Percentiles rank a stretch among this genome's conserved stretches.
Conservation (phyloP, 2,329 filamentous ascomycete species). For the Metarhizium rileyi region DNA sequence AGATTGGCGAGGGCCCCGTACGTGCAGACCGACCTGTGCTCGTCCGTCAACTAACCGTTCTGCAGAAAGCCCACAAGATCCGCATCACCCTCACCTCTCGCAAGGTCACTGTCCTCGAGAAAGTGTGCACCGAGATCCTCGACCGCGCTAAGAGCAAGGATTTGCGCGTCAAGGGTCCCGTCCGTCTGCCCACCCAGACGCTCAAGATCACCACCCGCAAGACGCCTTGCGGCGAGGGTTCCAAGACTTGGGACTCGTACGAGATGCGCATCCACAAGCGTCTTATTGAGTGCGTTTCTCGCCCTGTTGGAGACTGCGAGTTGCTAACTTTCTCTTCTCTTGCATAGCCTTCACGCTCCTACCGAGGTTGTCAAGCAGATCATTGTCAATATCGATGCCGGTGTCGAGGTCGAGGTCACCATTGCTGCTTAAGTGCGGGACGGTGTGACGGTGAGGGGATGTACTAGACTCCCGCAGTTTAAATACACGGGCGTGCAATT, state of each 20-base stretch:
- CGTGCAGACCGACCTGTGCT: conserved; percentile 23
- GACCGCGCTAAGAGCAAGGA: conserved; percentile 98
- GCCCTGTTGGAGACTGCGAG: not conserved
- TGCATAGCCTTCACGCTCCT: conserved; percentile 74
- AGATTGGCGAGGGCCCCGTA: conserved; percentile 80
- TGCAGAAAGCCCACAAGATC: conserved; percentile 89
- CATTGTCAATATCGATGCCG: conserved; percentile 92
- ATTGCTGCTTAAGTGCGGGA: conserved; percentile 64
- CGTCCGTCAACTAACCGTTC: conserved; percentile 9
- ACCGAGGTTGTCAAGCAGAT: conserved; percentile 97
- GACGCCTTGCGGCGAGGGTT: conserved; percentile 98
- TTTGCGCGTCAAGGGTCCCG: conserved; percentile 95
- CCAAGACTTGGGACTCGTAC: conserved; percentile 98
- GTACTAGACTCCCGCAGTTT: conserved; percentile 1
- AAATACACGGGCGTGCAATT: conserved; percentile 4
- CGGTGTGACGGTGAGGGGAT: not conserved
- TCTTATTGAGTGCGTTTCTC: conserved; percentile 68
- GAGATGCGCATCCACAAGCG: conserved; percentile 99
- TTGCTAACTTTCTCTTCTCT: conserved; percentile 11
- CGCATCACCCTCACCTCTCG: conserved; percentile 93
- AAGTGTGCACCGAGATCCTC: conserved; percentile 96
- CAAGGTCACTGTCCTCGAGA: conserved; percentile 94
- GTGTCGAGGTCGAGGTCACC: conserved; percentile 88
- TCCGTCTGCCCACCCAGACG: conserved; percentile 94
- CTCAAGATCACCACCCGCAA: conserved; percentile 97